Conservation (phyloP, 176 grass and related monocot species). For the Echinochloa phyllopogon region DNA sequence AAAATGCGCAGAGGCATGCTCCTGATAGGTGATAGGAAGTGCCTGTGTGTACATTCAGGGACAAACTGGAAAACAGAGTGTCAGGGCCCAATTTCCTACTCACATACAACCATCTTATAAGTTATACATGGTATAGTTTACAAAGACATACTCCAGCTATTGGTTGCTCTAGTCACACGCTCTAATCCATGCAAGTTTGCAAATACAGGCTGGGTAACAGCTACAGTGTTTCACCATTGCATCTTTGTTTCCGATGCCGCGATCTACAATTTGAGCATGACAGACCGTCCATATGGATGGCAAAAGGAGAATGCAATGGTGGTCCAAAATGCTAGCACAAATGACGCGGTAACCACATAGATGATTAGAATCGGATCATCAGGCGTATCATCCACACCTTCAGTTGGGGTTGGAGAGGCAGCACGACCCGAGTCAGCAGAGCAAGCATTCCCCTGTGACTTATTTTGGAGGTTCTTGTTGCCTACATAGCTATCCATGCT, state of each 20-base stretch:
- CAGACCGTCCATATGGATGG: not conserved
- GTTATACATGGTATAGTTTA: no score
- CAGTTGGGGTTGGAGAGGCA: not conserved
- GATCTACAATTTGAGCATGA: not conserved
- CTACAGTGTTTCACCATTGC: not conserved
- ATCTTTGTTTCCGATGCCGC: not conserved
- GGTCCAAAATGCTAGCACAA: not conserved
- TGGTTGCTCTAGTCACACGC: no score
- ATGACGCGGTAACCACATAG: not conserved
- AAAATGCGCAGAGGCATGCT: no score
- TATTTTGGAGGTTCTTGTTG: slow-evolving; percentile 20
- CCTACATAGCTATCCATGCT: slow-evolving; percentile 10
- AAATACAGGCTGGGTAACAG: not conserved
- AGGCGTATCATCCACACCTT: not conserved
- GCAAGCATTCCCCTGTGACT: not conserved
- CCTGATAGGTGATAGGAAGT: no score
- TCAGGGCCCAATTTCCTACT: no score
- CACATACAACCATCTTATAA: no score
- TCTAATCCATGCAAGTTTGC: not conserved
- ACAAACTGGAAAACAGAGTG: no score
- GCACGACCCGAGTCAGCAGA: not conserved
- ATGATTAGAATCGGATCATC: not conserved
- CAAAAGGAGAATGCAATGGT: not conserved
- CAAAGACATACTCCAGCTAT: no score
- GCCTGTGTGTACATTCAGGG: no score